phyloP scores from a whole-genome alignment of 768 basidiomycete genomes.

The Pleurotus eryngii region DNA sequence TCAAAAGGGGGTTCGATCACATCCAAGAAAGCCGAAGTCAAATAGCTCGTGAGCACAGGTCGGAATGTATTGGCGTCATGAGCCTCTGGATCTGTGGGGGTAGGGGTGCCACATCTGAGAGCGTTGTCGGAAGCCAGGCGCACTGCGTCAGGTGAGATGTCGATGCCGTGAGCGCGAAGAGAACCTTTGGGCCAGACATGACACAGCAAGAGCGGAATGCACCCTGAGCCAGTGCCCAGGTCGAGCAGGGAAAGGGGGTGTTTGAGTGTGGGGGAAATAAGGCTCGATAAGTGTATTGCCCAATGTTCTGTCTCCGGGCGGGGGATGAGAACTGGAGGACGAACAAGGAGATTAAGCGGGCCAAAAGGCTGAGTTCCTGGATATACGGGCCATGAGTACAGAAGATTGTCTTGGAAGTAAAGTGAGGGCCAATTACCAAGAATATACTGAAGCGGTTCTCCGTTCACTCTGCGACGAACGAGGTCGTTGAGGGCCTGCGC shows the following conservation, averaged over 20 bases:
- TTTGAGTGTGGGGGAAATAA: constrained; percentile 32
- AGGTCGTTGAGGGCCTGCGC: constrained; percentile 38
- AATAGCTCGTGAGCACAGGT: constrained; percentile 35
- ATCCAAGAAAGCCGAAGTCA: constrained; percentile 41
- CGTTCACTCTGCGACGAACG: constrained; percentile 55
- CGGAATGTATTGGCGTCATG: constrained; percentile 36
- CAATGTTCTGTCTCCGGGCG: constrained; percentile 93
- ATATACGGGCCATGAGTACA: constrained; percentile 9
- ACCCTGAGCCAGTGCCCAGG: constrained; percentile 91
- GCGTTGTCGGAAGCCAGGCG: constrained; percentile 50
- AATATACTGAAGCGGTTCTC: constrained; percentile 90
- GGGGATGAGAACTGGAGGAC: constrained; percentile 87
- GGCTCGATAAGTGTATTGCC: constrained; percentile 57
- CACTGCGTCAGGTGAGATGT: constrained; percentile 62
- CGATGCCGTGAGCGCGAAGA: constrained; percentile 58
- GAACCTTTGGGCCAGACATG: constrained; percentile 57
- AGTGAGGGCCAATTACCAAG: constrained; percentile 50
- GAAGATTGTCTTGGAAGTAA: background rate
- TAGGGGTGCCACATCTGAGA: constrained; percentile 33
- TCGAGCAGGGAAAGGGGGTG: constrained; percentile 60
- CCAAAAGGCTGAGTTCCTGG: constrained; percentile 87
- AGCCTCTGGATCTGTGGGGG: constrained; percentile 16
- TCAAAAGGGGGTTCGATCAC: constrained; percentile 55
- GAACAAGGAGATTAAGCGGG: constrained; percentile 65
- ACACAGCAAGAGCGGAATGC: constrained; percentile 85